These are phyloP conservation scores for Epithele typhae DNA, from an alignment of 768 basidiomycete species.

Conservation along the genomic window DNA sequence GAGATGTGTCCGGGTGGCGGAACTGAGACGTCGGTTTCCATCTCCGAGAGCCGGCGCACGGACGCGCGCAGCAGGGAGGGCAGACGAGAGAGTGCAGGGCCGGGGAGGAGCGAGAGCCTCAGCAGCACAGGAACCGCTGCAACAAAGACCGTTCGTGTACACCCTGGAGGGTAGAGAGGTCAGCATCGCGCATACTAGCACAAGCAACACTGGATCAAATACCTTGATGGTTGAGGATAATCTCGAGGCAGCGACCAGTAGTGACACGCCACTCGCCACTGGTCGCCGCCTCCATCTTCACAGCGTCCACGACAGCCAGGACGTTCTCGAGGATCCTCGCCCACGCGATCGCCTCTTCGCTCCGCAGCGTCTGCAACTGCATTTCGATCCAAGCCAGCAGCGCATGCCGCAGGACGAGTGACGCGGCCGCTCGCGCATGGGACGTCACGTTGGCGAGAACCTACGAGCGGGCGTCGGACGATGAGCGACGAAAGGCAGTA, in stretches of 20 bases:
- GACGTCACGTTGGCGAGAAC: constrained; percentile 72
- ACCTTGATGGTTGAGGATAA: constrained; percentile 33
- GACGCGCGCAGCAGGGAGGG: constrained; percentile 1
- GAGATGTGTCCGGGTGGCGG: not conserved
- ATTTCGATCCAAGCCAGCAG: constrained; percentile 82
- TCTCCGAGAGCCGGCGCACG: constrained; percentile 4
- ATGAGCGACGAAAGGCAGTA: not conserved
- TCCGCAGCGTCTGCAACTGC: constrained; percentile 40
- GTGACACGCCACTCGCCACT: constrained; percentile 57
- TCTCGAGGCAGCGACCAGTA: constrained; percentile 47
- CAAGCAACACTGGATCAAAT: not conserved
- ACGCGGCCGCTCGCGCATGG: constrained; percentile 62
- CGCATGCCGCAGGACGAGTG: constrained; percentile 66
- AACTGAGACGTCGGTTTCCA: constrained; percentile 12
- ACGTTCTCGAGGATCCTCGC: constrained; percentile 64
- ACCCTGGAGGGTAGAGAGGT: constrained; percentile 5
- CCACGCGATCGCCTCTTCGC: constrained; percentile 54
- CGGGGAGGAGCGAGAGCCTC: constrained; percentile 9
- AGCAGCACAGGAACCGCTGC: constrained; percentile 6
- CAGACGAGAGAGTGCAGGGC: not conserved
- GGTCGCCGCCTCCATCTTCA: constrained; percentile 50
- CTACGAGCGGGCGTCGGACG: constrained; percentile 32
- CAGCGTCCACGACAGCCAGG: constrained; percentile 41
- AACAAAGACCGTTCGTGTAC: constrained; percentile 1
- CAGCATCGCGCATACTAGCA: constrained; percentile 2